A percentile compares a stretch with the other conserved stretches of the same genome.
Conservation (phyloP, 768 basidiomycete species). For the Suillus decipiens region DNA sequence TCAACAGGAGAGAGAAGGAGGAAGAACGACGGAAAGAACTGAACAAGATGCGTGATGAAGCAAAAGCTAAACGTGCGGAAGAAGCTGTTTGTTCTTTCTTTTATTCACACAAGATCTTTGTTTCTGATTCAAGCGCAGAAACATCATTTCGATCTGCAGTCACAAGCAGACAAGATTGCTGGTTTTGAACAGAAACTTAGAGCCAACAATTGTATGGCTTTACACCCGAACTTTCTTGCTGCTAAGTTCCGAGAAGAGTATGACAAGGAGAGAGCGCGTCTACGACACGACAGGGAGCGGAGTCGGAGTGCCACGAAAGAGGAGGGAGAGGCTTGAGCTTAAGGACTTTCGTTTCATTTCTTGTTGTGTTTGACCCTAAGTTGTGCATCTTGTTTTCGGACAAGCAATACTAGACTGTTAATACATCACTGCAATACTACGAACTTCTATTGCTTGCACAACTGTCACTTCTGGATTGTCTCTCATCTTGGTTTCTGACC, state of each 20-base stretch:
- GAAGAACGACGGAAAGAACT: conserved; percentile 71
- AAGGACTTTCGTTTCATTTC: conserved; percentile 18
- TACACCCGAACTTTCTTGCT: conserved; percentile 63
- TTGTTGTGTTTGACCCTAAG: background rate
- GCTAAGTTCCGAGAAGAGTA: conserved; percentile 58
- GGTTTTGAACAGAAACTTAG: conserved; percentile 62
- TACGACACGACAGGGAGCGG: conserved; percentile 31
- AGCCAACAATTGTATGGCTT: conserved; percentile 49
- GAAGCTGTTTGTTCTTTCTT: conserved; percentile 50
- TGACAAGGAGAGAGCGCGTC: conserved; percentile 41
- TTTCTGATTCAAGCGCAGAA: conserved; percentile 36
- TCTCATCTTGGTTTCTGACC: background rate
- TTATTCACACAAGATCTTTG: background rate
- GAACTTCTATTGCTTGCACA: background rate
- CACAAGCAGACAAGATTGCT: conserved; percentile 59
- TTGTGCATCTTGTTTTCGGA: conserved; percentile 8
- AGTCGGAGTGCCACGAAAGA: conserved; percentile 28
- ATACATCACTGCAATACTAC: conserved; percentile 6
- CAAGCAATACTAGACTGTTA: background rate
- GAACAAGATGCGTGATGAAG: conserved; percentile 70
- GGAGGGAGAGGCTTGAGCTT: conserved; percentile 29
- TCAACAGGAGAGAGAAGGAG: conserved; percentile 47
- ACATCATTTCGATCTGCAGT: conserved; percentile 56
- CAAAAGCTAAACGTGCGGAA: conserved; percentile 52
- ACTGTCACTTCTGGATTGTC: background rate